phyloP scores from a whole-genome alignment of 164 flowering plant species.

The Cinnamomum chago region DNA sequence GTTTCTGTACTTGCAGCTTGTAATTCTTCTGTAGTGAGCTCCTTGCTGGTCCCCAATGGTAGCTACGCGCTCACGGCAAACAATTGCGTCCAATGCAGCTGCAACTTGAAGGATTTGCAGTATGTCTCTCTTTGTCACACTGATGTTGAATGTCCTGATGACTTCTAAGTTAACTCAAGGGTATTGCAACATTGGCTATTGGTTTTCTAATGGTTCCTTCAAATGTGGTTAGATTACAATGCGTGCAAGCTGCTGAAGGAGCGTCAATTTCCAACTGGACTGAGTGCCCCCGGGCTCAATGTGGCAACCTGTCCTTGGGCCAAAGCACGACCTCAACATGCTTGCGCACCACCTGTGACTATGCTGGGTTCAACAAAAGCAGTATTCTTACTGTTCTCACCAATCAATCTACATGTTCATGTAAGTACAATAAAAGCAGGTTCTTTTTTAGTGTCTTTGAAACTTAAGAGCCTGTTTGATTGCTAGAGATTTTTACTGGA shows the following conservation, averaged over 20 bases:
- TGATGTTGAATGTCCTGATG: not conserved
- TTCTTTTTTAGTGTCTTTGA: not conserved
- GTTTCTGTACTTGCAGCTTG: slow-evolving; percentile 41
- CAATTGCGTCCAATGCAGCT: slow-evolving; percentile 60
- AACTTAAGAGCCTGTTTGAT: not conserved
- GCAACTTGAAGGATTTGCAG: slow-evolving; percentile 42
- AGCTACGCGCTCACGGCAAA: slow-evolving; percentile 56
- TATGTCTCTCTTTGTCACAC: slow-evolving; percentile 20
- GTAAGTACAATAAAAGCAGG: not conserved
- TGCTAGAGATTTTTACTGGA: not conserved
- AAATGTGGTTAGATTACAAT: slow-evolving; percentile 43
- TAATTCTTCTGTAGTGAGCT: slow-evolving; percentile 29
- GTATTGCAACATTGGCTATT: too few relatives aligned
- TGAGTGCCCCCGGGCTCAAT: slow-evolving; percentile 46
- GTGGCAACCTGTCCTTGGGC: slow-evolving; percentile 37
- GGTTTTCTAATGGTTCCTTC: not conserved
- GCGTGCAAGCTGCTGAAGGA: slow-evolving; percentile 32
- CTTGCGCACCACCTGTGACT: slow-evolving; percentile 39
- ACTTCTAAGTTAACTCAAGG: not conserved
- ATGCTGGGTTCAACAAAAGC: slow-evolving; percentile 49
- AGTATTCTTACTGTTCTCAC: slow-evolving; percentile 36
- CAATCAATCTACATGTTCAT: slow-evolving; percentile 35
- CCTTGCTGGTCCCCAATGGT: slow-evolving; percentile 49
- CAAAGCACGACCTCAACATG: slow-evolving; percentile 22
- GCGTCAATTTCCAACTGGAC: slow-evolving; percentile 24